Evolutionary conservation across 192 early-diverging fungal species (phyloP), one percentile per base, ranked within the genome.

Genomic region (Coemansia sp.): DNA sequence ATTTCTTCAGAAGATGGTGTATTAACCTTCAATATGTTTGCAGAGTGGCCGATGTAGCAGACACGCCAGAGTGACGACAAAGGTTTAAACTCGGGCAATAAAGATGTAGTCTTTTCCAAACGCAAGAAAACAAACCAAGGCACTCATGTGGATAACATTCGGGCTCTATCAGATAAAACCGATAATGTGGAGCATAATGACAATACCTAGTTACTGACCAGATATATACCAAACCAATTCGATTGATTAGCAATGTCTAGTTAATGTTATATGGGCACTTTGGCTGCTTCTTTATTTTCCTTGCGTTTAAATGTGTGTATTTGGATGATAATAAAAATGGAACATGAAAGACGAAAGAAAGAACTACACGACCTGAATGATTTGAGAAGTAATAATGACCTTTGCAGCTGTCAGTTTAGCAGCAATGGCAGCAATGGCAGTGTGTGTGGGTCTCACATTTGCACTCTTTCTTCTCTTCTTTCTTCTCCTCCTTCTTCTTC

Each of bases 361-460:
- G 47, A 16, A 7, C 51, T 9, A 22, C 15, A 26, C 9, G 1
- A 22, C 26, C 51, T 26, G 22, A 54, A 21, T 54, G 22, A 54
- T 4, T 22, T 5, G 19, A 10, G 9, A 19, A 19, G 9, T 8
- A 10, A 19, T 22, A 11, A 26, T 45, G 32, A 32, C 32, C 32
- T 8, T 56, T 56, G 26, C 55, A 22, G 26, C 55, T 16, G 21
- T 21, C 51, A 52, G 21, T n/a, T 43, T 54, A 71, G 47, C 59
- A 56, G 40, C 60, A 72, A 18, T 59, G 54, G 55, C 63, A 69
- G 37, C 74, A 71, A 39, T 75, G 72, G 36, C 52, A 62, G 63
- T 49, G 63, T 39, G 55, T 16, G 59, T 51, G 70, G n/a, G 21
- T 52, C 43, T 57, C 64, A 55, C 72, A 66, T 12, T 60, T 68